Conservation (phyloP, 2,329 filamentous ascomycete genomes). For the Fusarium pseudograminearum region DNA sequence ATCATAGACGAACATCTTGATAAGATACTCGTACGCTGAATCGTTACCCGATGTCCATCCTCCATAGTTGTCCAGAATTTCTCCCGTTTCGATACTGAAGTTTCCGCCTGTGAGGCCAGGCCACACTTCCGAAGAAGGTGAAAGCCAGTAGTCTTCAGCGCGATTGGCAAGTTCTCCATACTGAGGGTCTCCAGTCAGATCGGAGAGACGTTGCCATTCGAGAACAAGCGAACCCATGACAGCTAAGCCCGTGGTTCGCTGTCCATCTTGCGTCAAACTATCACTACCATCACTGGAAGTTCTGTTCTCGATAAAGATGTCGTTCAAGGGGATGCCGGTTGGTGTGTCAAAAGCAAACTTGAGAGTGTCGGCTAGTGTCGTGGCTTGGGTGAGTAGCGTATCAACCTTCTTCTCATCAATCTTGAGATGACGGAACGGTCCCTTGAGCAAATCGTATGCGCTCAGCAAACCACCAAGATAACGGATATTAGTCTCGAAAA, state of each 20-base stretch:
- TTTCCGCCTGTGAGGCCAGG: conserved; percentile 18
- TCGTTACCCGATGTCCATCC: conserved; percentile 71
- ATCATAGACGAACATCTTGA: conserved; percentile 76
- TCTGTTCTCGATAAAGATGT: conserved; percentile 16
- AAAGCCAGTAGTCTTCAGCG: conserved; percentile 15
- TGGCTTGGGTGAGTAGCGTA: conserved; percentile 65
- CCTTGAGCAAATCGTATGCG: conserved; percentile 63
- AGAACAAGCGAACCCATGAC: conserved; percentile 22
- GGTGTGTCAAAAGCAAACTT: conserved; percentile 24
- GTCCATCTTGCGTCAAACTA: neutral
- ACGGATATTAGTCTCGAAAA: conserved; percentile 68
- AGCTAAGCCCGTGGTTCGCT: neutral
- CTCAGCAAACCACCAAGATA: conserved; percentile 65
- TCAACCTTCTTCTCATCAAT: conserved; percentile 61
- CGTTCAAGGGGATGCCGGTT: neutral
- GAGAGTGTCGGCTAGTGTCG: conserved; percentile 70
- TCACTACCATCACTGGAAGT: neutral
- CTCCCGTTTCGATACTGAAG: conserved; percentile 42
- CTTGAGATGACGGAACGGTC: conserved; percentile 41
- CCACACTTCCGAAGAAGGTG: conserved; percentile 21
- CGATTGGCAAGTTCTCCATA: conserved; percentile 11
- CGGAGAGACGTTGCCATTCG: conserved; percentile 22
- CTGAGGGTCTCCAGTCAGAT: conserved; percentile 13
- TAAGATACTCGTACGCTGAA: conserved; percentile 70
- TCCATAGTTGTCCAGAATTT: conserved; percentile 39